Base-by-base conservation (phyloP, 176 grass and related monocot species). In the Chrysopogon serrulatus region DNA sequence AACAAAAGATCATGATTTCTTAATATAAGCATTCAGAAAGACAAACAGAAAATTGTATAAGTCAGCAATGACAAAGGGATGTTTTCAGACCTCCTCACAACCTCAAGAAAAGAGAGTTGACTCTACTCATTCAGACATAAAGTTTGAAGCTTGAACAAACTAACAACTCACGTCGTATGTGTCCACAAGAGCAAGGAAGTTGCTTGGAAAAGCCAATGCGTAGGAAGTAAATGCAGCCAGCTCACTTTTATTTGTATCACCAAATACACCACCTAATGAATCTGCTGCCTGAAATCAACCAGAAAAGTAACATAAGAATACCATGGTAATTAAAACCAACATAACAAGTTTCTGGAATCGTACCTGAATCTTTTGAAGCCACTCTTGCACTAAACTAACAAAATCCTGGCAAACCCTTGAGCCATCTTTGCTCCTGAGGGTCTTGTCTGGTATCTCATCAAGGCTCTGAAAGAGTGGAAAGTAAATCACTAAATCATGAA, bases 181-280 rank as follows among this genome's bases (percentile, higher is more conserved):
- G 81, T 99, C 96, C 82, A 99, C 91, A 56, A 99, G 93, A 36
- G 96, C 91, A 53, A 99, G 90, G 60, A 99, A 96, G 79, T 92
- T 96, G 83, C 70, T 86, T 67, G 96, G 96, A 89, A 99, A 99
- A 82, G 96, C 96, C 78, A 99, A 84, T 23, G 96, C 96, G 87
- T 99, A 99, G 27, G 96, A 99, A 70, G 57, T 71, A 84, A 99
- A 99, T 86, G 96, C 93, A 43, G 87, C 93, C 47, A 99, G 83
- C 81, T 99, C 96, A 81, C 96, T 99, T 88, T 89, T 91, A 96
- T 99, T 99, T 74, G 96, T 92, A 65, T 96, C 87, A 33, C 91
- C 93, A 89, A 99, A 99, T 69, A 85, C 59, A 61, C 83, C 86
- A 65, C 61, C 77, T 68, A 90, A 90, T 35, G 85, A 92, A 89